Percentiles rank a stretch among this genome's conserved stretches.
These are phyloP conservation scores for Cerrena zonata DNA, from an alignment of 1,284 basidiomycete genomes.

Conservation along the genomic window DNA sequence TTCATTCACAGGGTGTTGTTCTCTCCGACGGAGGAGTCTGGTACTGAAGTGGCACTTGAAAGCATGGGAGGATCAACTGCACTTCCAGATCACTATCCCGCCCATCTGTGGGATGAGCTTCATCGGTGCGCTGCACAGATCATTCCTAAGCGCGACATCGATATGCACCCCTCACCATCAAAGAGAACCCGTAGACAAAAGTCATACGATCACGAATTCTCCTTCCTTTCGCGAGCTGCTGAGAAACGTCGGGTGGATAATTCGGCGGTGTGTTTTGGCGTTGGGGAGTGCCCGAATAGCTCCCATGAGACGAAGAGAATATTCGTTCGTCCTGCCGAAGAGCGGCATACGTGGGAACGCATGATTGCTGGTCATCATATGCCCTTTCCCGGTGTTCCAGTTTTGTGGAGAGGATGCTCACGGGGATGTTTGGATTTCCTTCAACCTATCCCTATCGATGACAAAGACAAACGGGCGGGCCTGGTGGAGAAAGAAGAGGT, in stretches of 20 bases:
- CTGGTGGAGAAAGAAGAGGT: not conserved
- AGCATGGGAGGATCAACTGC: slow-evolving; percentile 15
- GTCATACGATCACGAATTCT: not conserved
- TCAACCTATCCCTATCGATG: not conserved
- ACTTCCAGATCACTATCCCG: slow-evolving; percentile 5
- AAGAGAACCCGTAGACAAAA: slow-evolving; percentile 2
- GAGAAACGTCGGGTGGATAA: not conserved
- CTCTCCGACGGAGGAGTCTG: slow-evolving; percentile 18
- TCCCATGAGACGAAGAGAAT: slow-evolving; percentile 35
- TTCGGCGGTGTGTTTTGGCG: slow-evolving; percentile 8
- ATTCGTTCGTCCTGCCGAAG: slow-evolving; percentile 56
- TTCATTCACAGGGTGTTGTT: slow-evolving; percentile 45
- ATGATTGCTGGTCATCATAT: slow-evolving; percentile 47
- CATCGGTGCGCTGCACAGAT: slow-evolving; percentile 22
- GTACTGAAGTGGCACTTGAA: slow-evolving; percentile 31
- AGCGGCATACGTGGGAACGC: slow-evolving; percentile 61
- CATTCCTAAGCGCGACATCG: slow-evolving; percentile 17
- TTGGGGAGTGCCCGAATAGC: slow-evolving; percentile 50
- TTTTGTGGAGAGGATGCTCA: slow-evolving; percentile 65
- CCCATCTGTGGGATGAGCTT: slow-evolving; percentile 16
- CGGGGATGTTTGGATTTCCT: slow-evolving; percentile 59
- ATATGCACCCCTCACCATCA: slow-evolving; percentile 5
- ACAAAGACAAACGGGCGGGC: not conserved
- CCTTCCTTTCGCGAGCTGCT: not conserved
- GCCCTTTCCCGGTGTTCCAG: slow-evolving; percentile 42